Conservation (phyloP, 768 basidiomycete genomes). For the Termitomyces sp. region DNA sequence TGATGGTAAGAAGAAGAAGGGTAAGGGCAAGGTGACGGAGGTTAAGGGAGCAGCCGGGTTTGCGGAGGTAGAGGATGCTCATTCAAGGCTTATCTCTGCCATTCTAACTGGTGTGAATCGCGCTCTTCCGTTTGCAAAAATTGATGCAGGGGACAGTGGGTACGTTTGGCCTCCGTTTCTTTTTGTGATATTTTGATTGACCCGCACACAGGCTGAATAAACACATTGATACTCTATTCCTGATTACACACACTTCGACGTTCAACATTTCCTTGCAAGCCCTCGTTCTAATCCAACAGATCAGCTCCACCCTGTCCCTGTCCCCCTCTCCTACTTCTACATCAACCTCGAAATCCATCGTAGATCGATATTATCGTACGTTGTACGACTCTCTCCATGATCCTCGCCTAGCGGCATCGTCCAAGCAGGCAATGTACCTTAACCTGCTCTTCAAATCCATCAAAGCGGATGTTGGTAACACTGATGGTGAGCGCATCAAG, state of each 20-base stretch:
- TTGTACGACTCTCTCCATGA: constrained; percentile 91
- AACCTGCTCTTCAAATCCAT: constrained; percentile 90
- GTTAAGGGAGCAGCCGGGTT: constrained; percentile 63
- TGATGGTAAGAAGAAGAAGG: constrained; percentile 33
- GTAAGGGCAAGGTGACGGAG: constrained; percentile 30
- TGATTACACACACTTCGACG: constrained; percentile 91
- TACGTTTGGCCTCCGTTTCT: constrained; percentile 28
- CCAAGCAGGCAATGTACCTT: constrained; percentile 96
- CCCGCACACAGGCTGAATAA: constrained; percentile 65
- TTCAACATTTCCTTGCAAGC: constrained; percentile 97
- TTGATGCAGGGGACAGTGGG: constrained; percentile 66
- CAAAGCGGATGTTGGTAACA: constrained; percentile 58
- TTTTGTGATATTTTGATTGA: neutral
- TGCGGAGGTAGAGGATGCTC: constrained; percentile 70
- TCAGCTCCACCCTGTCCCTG: constrained; percentile 52
- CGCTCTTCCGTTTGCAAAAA: constrained; percentile 87
- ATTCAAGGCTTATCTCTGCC: constrained; percentile 83
- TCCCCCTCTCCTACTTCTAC: constrained; percentile 34
- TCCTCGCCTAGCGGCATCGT: constrained; percentile 70
- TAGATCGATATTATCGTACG: constrained; percentile 73
- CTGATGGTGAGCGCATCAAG: constrained; percentile 56
- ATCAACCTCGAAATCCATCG: constrained; percentile 46
- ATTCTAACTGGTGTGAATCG: constrained; percentile 94
- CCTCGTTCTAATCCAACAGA: constrained; percentile 83
- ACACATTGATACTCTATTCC: constrained; percentile 91